These are phyloP conservation scores for Apiospora rasikravindrae DNA, from an alignment of 2,329 filamentous ascomycete species.

Conservation along the genomic window DNA sequence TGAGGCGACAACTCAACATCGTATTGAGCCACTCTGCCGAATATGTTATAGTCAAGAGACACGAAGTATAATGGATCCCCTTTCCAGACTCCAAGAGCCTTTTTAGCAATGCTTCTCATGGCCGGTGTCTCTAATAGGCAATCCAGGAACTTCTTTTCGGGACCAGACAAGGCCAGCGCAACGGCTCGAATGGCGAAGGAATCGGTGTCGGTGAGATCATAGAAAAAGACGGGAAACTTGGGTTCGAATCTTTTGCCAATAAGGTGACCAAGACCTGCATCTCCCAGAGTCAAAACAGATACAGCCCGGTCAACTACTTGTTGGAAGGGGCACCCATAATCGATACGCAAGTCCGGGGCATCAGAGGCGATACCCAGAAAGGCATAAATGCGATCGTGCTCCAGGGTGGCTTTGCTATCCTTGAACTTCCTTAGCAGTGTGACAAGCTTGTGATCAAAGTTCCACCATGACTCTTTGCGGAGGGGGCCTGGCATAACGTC, in stretches of 20 bases:
- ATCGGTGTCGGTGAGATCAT: not conserved
- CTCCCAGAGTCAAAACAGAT: not conserved
- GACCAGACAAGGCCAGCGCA: not conserved
- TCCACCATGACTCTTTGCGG: not conserved
- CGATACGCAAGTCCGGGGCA: not conserved
- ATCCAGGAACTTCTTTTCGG: no score
- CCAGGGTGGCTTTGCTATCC: not conserved
- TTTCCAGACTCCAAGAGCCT: no score
- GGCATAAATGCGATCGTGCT: not conserved
- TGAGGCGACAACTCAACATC: no score
- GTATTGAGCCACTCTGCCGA: no score
- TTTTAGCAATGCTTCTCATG: no score
- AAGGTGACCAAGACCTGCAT: not conserved
- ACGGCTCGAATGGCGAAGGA: not conserved
- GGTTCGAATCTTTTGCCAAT: not conserved
- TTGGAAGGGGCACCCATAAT: not conserved
- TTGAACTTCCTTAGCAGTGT: not conserved
- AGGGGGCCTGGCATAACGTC: constrained; percentile 4
- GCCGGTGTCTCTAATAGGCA: no score
- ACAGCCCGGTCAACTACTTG: not conserved
- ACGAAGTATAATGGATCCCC: no score
- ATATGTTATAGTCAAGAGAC: no score
- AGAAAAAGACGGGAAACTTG: not conserved
- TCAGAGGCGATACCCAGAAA: not conserved
- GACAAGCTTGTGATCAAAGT: not conserved